phyloP scores from a whole-genome alignment of 768 basidiomycete genomes.

The Rhizopogon rudus region DNA sequence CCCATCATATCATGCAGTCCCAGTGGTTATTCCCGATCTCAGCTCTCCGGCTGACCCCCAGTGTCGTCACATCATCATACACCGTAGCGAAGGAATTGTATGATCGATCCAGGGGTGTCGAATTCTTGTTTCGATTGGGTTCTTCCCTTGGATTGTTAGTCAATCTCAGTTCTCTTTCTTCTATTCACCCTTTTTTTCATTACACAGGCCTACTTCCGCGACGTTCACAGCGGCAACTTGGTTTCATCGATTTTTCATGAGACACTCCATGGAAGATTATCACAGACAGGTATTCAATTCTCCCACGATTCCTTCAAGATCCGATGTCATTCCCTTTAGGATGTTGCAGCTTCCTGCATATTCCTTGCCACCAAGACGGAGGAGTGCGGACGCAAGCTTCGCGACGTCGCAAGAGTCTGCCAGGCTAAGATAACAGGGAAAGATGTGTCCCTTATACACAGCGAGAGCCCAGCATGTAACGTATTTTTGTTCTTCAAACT shows the following conservation, averaged over 20 bases:
- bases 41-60: constrained; percentile 56
- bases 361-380: constrained; percentile 92
- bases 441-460: constrained; percentile 51
- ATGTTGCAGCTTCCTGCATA: constrained; percentile 81
- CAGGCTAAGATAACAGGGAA: constrained; percentile 59
- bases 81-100: constrained; percentile 64
- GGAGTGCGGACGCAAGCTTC: constrained; percentile 80
- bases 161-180: constrained; percentile 8
- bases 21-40: constrained; percentile 75
- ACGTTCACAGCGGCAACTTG: constrained; percentile 86
- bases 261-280: constrained; percentile 77
- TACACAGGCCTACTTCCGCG: constrained; percentile 66
- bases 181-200: constrained; percentile 7
- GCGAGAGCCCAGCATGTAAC: constrained; percentile 58
- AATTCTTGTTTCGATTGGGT: constrained; percentile 81
- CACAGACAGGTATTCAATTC: constrained; percentile 55
- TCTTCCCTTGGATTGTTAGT: constrained; percentile 74
- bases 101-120: constrained; percentile 76
- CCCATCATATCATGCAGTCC: constrained; percentile 15
- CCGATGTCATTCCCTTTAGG: constrained; percentile 35
- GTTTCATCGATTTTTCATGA: constrained; percentile 92
- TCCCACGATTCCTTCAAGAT: constrained; percentile 5
- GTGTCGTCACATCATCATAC: constrained; percentile 39
- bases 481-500: neutral
- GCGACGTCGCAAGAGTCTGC: constrained; percentile 77